These are phyloP conservation scores for Pichia gijzeniarum DNA, from an alignment of 805 yeast species.

Conservation along the genomic window DNA sequence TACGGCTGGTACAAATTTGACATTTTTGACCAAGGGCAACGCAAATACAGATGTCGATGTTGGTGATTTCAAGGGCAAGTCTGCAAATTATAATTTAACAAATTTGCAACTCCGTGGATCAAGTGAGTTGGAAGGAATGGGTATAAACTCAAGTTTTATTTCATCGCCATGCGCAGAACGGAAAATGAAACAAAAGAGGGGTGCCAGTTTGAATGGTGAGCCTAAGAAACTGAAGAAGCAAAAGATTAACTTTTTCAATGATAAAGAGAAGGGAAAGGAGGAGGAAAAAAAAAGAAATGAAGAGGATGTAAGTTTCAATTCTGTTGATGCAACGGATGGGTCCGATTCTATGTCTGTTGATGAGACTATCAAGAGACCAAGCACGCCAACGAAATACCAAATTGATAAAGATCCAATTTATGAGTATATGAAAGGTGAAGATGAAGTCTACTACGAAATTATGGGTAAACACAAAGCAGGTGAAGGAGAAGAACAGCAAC, in stretches of 20 bases:
- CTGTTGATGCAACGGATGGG: conserved; percentile 10
- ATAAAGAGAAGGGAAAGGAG: background rate
- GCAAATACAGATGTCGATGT: background rate
- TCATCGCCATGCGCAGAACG: conserved; percentile 13
- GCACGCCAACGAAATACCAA: conserved; percentile 13
- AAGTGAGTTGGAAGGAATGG: conserved; percentile 5
- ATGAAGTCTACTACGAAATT: conserved; percentile 10
- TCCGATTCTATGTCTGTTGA: background rate
- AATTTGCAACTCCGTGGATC: conserved; percentile 1
- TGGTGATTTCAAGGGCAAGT: background rate
- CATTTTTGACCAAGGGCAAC: conserved; percentile 5
- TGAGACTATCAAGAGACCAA: background rate
- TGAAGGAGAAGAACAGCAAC: background rate
- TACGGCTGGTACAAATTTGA: conserved; percentile 9
- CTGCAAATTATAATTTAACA: background rate
- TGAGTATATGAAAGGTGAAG: conserved; percentile 14
- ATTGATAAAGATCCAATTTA: conserved; percentile 15
- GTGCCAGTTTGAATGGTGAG: no score
- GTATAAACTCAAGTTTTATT: background rate
- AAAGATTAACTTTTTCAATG: background rate
- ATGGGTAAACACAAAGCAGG: conserved; percentile 9
- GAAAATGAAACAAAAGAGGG: conserved; percentile 5
- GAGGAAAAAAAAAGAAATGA: background rate
- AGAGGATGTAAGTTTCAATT: conserved; percentile 1
- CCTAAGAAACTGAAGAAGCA: background rate